Percentiles rank a stretch among this genome's conserved stretches.
These are phyloP conservation scores for Artemisia princeps DNA, from an alignment of 140 eudicot genomes.

Conservation along the genomic window DNA sequence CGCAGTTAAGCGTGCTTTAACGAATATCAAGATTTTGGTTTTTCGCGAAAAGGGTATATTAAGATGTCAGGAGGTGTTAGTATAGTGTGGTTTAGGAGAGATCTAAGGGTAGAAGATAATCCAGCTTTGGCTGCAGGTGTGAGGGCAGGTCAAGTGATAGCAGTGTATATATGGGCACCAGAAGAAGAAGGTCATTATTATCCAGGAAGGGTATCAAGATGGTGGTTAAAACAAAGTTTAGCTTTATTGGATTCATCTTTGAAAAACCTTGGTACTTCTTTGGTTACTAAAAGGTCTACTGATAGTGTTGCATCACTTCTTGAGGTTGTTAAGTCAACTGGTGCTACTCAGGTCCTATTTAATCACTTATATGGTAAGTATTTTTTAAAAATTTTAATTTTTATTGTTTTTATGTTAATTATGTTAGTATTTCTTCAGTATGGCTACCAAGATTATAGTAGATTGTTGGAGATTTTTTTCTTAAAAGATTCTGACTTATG, in stretches of 20 bases:
- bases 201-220: constrained; percentile 94
- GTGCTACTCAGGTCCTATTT: constrained; percentile 81
- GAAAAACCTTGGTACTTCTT: constrained; percentile 71
- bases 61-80: constrained; percentile 63
- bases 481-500: constrained; percentile 5
- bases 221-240: constrained; percentile 98
- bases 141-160: constrained; percentile 78
- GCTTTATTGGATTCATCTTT: constrained; percentile 74
- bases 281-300: constrained; percentile 81
- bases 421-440: constrained; percentile 23
- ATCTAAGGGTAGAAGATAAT: constrained; percentile 85
- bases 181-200: constrained; percentile 87
- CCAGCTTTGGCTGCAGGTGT: constrained; percentile 97
- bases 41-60: constrained; percentile 36
- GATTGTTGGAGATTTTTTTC: neutral
- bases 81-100: constrained; percentile 90
- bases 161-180: constrained; percentile 77
- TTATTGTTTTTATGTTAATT: constrained; percentile 4
- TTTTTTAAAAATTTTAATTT: constrained; percentile 31
- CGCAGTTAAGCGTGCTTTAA: neutral
- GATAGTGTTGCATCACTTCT: constrained; percentile 84
- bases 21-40: constrained; percentile 1
- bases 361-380: constrained; percentile 87
- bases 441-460: constrained; percentile 40
- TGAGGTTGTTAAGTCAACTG: constrained; percentile 68